Base-by-base conservation (phyloP, 1,284 basidiomycete species). In the Ceratobasidium sp. region DNA sequence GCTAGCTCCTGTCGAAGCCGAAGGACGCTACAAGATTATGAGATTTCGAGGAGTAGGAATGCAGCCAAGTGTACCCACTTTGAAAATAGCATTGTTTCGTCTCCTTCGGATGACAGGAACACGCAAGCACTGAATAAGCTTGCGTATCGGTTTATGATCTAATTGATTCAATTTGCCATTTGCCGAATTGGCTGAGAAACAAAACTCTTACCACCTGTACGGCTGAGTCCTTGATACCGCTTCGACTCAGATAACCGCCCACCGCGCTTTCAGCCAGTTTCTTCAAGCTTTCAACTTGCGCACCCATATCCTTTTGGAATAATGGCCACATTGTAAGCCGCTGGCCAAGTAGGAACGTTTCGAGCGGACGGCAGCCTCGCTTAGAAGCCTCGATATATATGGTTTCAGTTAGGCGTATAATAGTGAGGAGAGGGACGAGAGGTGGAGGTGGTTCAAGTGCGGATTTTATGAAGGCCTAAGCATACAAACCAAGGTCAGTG, bases 61-160 rank as follows among this genome's bases (percentile, higher is more conserved):
- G 43, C 18, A 14, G n/a, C n/a, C 21, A 26, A 16, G 60, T 50
- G n/a, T 1, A 77, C 86, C 76, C 78, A 95, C 95, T 95, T 94
- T 14, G 92, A 90, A 78, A 96, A 97, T 57, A 96, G 91, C 94
- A 97, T 96, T 5, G 92, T 93, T 79, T 97, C 95, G 76, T 96
- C 93, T 50, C 89, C 90, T 76, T 93, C 90, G 59, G 87, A 87
- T 5, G 93, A 94, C 75, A 97, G 81, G 28, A 87, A 86, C 23
- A 94, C 87, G 75, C 94, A 89, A 1, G 90, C 89, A 73, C 88
- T 89, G 83, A 97, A 97, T 75, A 96, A 79, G 28, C 84, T 83
- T 12, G 90, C 85, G 79, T 97, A 98, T 72, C 89, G 79, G 83
- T 77, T 84, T 80, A 84, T 90, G 86, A 80, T 80, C 78, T 82